Conservation (phyloP, 2,329 filamentous ascomycete species). For the Dryadomyces sulphureus region DNA sequence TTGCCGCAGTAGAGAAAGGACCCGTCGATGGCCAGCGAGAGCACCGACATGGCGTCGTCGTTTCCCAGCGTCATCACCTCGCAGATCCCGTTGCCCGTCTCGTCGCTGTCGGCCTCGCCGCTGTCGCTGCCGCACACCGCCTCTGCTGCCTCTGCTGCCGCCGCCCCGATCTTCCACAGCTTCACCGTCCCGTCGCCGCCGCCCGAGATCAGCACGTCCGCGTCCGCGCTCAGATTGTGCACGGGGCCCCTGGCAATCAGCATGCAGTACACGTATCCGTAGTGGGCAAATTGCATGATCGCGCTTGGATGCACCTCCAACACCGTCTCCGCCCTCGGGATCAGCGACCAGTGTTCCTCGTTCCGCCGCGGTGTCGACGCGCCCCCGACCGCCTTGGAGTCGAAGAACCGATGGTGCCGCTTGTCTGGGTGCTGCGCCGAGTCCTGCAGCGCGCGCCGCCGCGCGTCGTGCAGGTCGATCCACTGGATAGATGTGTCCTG, state of each 20-base stretch:
- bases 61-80: slow-evolving; percentile 52
- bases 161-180: slow-evolving; percentile 57
- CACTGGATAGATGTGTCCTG: slow-evolving; percentile 95
- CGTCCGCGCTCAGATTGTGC: slow-evolving; percentile 51
- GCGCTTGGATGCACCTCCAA: slow-evolving; percentile 72
- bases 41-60: slow-evolving; percentile 47
- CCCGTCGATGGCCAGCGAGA: slow-evolving; percentile 75
- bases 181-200: slow-evolving; percentile 91
- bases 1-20: slow-evolving; percentile 89
- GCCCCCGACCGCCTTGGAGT: slow-evolving; percentile 76
- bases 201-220: slow-evolving; percentile 77
- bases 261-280: slow-evolving; percentile 95
- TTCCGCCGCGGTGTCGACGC: slow-evolving; percentile 60
- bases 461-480: slow-evolving; percentile 58
- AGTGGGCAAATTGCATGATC: slow-evolving; percentile 81
- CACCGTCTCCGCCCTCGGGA: slow-evolving; percentile 38
- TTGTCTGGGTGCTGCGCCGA: slow-evolving; percentile 58
- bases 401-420: slow-evolving; percentile 80
- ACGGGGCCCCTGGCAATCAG: slow-evolving; percentile 59
- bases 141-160: slow-evolving; percentile 8
- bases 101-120: slow-evolving; percentile 21
- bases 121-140: slow-evolving; percentile 27
- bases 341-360: slow-evolving; percentile 39
- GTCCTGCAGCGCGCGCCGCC: slow-evolving; percentile 42
- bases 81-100: slow-evolving; percentile 33